A percentile compares a stretch with the other conserved stretches of the same genome.
phyloP scores from a whole-genome alignment of 2,329 filamentous ascomycete genomes.

The Colletotrichum sp. region DNA sequence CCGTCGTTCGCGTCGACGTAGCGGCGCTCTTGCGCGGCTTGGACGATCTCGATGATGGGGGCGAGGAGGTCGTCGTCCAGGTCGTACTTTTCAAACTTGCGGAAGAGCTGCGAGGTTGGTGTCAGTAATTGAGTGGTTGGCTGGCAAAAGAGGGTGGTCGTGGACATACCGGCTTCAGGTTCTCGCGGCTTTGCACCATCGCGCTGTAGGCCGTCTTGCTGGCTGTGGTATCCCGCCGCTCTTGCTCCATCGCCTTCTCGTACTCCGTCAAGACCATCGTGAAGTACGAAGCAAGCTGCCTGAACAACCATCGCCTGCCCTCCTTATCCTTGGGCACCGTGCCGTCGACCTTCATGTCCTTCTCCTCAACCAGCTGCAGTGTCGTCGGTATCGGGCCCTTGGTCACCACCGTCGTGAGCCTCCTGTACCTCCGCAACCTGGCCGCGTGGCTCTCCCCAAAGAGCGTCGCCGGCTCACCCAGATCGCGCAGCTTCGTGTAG shows the following conservation, averaged over 20 bases:
- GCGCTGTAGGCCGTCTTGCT: conserved; percentile 83
- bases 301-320: conserved; percentile 74
- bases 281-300: conserved; percentile 94
- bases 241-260: conserved; percentile 76
- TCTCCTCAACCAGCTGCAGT: conserved; percentile 78
- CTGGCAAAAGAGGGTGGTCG: neutral
- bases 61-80: conserved; percentile 80
- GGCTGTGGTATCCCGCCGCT: conserved; percentile 69
- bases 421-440: conserved; percentile 73
- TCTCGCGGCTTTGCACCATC: conserved; percentile 86
- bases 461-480: conserved; percentile 75
- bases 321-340: conserved; percentile 67
- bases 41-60: conserved; percentile 89
- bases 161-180: conserved; percentile 74
- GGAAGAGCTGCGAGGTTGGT: conserved; percentile 67
- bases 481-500: conserved; percentile 66
- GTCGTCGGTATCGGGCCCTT: conserved; percentile 88
- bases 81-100: conserved; percentile 82
- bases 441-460: conserved; percentile 83
- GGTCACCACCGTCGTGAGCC: conserved; percentile 66
- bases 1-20: conserved; percentile 98
- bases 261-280: conserved; percentile 94
- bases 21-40: conserved; percentile 84
- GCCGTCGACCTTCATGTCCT: conserved; percentile 83
- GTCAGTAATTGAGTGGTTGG: neutral